Percentiles rank a stretch among this genome's conserved stretches.
Conservation (phyloP, 768 basidiomycete genomes). For the Leccinum disarticulatum region DNA sequence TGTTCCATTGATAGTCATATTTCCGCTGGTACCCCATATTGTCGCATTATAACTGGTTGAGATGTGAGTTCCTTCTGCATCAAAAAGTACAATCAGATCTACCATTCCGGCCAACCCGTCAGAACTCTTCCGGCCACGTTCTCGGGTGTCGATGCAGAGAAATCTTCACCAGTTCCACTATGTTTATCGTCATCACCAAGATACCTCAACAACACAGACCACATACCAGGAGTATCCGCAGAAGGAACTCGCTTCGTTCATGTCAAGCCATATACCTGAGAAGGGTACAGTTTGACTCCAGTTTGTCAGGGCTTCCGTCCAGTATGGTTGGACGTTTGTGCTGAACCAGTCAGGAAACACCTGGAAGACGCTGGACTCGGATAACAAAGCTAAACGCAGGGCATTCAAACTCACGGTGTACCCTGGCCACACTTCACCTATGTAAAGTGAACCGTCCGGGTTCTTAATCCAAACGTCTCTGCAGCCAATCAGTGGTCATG, state of each 20-base stretch:
- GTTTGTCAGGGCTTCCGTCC: conserved; percentile 58
- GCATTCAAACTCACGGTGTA: conserved; percentile 50
- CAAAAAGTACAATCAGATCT: not conserved
- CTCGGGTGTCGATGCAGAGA: conserved; percentile 42
- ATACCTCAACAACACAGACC: too few relatives aligned
- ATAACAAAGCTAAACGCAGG: not conserved
- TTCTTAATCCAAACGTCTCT: conserved; percentile 73
- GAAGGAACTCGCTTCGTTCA: conserved; percentile 66
- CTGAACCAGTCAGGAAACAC: conserved; percentile 63
- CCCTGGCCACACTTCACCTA: conserved; percentile 78
- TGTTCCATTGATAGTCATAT: conserved; percentile 65
- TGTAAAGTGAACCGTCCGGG: conserved; percentile 65
- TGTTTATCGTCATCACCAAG: not conserved
- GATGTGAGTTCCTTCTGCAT: not conserved
- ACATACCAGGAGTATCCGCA: conserved; percentile 56
- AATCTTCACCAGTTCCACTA: conserved; percentile 51
- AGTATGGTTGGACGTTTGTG: conserved; percentile 49
- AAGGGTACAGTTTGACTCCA: conserved; percentile 51
- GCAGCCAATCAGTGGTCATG: not conserved
- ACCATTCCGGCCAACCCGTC: conserved; percentile 60
- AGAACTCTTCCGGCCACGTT: conserved; percentile 6
- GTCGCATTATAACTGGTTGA: conserved; percentile 66
- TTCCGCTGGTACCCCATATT: conserved; percentile 64
- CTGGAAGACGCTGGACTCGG: conserved; percentile 22
- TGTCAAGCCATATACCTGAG: conserved; percentile 66